Evolutionary conservation across 1,284 basidiomycete genomes (phyloP).

Genomic region (Cryptococcus sp.): DNA sequence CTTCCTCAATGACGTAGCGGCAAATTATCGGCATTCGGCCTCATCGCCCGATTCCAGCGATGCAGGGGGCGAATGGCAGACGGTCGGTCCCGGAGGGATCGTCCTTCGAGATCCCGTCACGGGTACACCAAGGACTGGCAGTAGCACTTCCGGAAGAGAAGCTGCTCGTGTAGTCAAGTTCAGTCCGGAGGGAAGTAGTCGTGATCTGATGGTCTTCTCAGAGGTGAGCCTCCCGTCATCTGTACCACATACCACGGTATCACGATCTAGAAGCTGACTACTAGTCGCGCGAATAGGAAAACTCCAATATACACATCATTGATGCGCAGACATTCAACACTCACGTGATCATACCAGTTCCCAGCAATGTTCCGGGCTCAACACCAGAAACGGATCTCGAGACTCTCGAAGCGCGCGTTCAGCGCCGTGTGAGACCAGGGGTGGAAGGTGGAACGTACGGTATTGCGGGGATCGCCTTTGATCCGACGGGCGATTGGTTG

Average conservation of each 20-base stretch:
- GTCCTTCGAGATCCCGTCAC: conserved; percentile 37
- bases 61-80: conserved; percentile 10
- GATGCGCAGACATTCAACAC: conserved; percentile 52
- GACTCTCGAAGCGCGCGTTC: not conserved
- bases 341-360: conserved; percentile 49
- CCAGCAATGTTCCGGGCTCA: conserved; percentile 23
- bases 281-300: conserved; percentile 33
- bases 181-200: conserved; percentile 45
- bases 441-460: conserved; percentile 42
- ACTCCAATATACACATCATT: conserved; percentile 51
- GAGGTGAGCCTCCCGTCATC: conserved; percentile 33
- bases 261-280: not conserved
- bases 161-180: conserved; percentile 54
- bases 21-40: conserved; percentile 1
- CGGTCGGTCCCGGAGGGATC: conserved; percentile 8
- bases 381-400: conserved; percentile 4
- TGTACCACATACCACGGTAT: not conserved
- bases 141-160: conserved; percentile 41
- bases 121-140: conserved; percentile 26
- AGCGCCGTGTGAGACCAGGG: conserved; percentile 7
- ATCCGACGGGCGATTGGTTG: conserved; percentile 51
- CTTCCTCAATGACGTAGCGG: conserved; percentile 27
- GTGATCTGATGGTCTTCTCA: conserved; percentile 53
- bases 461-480: conserved; percentile 50
- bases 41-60: conserved; percentile 6